A percentile compares a stretch with the other conserved stretches of the same genome.
These are phyloP conservation scores for Lichtheimia hyalospora DNA, from an alignment of 371 early-diverging fungal genomes.

Conservation along the genomic window DNA sequence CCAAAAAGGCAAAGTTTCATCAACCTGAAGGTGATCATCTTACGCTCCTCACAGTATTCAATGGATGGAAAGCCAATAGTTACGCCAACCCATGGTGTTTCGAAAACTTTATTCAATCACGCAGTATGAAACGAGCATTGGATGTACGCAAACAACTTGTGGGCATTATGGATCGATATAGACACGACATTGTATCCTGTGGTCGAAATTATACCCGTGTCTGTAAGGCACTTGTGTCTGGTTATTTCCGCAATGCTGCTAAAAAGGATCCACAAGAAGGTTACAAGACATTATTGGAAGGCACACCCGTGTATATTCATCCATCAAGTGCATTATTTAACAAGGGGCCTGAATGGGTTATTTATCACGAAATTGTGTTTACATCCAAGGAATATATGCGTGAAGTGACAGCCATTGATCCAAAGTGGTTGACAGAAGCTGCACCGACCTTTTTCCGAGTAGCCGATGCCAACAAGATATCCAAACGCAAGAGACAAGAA, in stretches of 20 bases:
- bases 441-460: constrained; percentile 96
- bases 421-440: constrained; percentile 96
- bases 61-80: constrained; percentile 88
- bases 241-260: constrained; percentile 95
- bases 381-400: constrained; percentile 98
- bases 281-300: constrained; percentile 95
- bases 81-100: constrained; percentile 95
- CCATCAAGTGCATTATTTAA: constrained; percentile 94
- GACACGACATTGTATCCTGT: constrained; percentile 90
- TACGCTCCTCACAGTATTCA: constrained; percentile 94
- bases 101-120: constrained; percentile 93
- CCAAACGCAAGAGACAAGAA: constrained; percentile 92
- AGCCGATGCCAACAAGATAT: constrained; percentile 90
- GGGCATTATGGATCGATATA: constrained; percentile 89
- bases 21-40: constrained; percentile 98
- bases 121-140: constrained; percentile 86
- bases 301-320: constrained; percentile 96
- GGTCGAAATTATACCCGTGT: constrained; percentile 91
- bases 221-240: constrained; percentile 86
- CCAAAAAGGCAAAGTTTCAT: constrained; percentile 95
- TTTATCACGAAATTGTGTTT: constrained; percentile 97
- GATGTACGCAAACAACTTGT: constrained; percentile 95
- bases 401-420: constrained; percentile 94
- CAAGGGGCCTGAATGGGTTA: constrained; percentile 96
- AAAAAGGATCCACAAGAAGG: constrained; percentile 98